Base-by-base conservation (phyloP, 441 rosid species). In the Populus trichocarpa region DNA sequence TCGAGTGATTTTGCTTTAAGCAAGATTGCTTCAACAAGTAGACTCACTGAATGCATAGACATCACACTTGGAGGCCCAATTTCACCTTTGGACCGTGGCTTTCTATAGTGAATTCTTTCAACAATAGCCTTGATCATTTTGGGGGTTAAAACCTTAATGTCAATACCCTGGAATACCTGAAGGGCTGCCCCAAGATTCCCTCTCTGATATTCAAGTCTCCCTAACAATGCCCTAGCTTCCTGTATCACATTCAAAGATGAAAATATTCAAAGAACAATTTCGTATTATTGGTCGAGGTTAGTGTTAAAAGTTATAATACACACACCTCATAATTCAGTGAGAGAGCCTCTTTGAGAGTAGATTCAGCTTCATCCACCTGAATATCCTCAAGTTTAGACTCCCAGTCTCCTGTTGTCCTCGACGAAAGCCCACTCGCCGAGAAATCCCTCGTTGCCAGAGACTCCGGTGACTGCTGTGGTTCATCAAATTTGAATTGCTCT, bases 111-210 rank as follows among this genome's bases (percentile, higher is more conserved):
- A 67, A 83, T 89, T 84, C 89, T 89, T 85, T 88, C 90, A 26
- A 72, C 81, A 57, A 96, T 90, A 69, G 98, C 93, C 76, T 77
- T 85, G 38, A 75, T 83, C 87, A 96, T 91, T 85, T 93, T 88
- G 3, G 96, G 91, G 75, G 86, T 84, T 78, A 94, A 90, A 73
- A 81, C 84, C 78, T 75, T 87, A 74, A 88, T 82, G 75, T 96
- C 98, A 74, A 96, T 96, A 46, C 99, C 97, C 75, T 85, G 97
- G 81, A 92, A 91, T 50, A 96, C 98, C 84, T 94, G 97, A 85
- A 96, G 93, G 38, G 99, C 97, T n/a, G 97, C 99, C 78, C 90
- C 97, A 73, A 88, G 91, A 81, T 91, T 94, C 65, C 98, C 95
- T 88, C 89, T 90, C 86, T 90, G 97, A 30, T 30, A 30, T 30